Conservation (phyloP, 2,329 filamentous ascomycete species). For the Penicillium sp. region DNA sequence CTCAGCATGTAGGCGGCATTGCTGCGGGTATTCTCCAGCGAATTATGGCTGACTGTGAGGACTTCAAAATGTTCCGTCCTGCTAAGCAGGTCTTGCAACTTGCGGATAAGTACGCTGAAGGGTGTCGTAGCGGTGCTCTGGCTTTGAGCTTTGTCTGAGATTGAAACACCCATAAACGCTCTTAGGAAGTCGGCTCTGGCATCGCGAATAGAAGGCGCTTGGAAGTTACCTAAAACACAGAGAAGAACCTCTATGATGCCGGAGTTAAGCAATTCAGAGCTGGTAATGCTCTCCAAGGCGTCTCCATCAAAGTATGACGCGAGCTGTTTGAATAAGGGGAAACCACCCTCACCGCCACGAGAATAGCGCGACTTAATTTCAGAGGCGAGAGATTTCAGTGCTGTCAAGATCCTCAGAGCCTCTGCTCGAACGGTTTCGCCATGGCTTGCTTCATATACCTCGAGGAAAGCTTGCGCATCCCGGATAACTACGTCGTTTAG, state of each 20-base stretch:
- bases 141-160: conserved; percentile 51
- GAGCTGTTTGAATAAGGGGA: conserved; percentile 62
- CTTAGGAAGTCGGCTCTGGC: conserved; percentile 79
- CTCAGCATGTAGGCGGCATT: conserved; percentile 92
- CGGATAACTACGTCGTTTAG: conserved; percentile 65
- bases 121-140: conserved; percentile 65
- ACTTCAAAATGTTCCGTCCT: conserved; percentile 97
- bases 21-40: conserved; percentile 78
- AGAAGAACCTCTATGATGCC: conserved; percentile 78
- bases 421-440: conserved; percentile 68
- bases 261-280: conserved; percentile 83
- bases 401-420: conserved; percentile 64
- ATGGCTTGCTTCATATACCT: conserved; percentile 69
- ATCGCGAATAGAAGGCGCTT: conserved; percentile 38
- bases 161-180: conserved; percentile 74
- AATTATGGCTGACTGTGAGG: conserved; percentile 85
- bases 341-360: conserved; percentile 42
- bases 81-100: conserved; percentile 90
- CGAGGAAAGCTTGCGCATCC: conserved; percentile 73
- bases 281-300: conserved; percentile 85
- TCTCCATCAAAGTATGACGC: conserved; percentile 81
- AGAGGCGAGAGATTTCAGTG: conserved; percentile 61
- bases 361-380: conserved; percentile 67
- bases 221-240: conserved; percentile 66
- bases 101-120: conserved; percentile 84